Evolutionary conservation across 1,284 basidiomycete species (phyloP), one percentile per base, ranked within the genome.

Genomic region (Trichosporon inkin): DNA sequence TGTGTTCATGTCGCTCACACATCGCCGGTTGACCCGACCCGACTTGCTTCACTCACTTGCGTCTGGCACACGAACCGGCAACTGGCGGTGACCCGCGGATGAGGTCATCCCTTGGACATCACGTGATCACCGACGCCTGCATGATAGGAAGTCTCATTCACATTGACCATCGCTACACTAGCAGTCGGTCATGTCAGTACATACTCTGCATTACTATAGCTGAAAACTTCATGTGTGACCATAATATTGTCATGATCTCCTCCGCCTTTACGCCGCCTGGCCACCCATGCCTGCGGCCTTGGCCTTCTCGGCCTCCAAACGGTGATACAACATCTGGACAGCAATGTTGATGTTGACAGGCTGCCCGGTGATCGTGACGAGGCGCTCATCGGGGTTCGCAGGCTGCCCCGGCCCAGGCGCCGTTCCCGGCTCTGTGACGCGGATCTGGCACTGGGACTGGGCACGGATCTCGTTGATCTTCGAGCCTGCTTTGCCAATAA

Each of bases 381-480:
- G 78, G 67, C 94, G 81, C 78, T 97, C 94, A 58, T 89, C 87
- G 6, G 87, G 83, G 55, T 88, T 69, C 71, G 79, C 66, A 66
- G 76, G 47, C 71, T 76, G 63, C 67, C 81, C 71, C 58, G 80
- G 80, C 20, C 69, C 70, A 7, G 80, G 78, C 1, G 80, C 71
- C 6, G 78, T 90, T 49, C 91, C 92, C 24, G 95, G 94, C 72
- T 99, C 96, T 87, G 97, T 97, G 61, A 99, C 97, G 79, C 97
- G 94, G 79, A 99, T 98, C 71, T 95, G 89, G 75, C 92, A 94
- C 19, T 89, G 74, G 85, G 93, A 87, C 90, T 89, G 75, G 88
- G 90, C 69, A 57, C 96, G 84, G 68, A 99, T 97, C 81, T 99
- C 96, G 74, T 99, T 99, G 81, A 99, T 99, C 81, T 99, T 99